Conservation (phyloP, 306 rosid genomes). For the Astragalus glycyphyllos region DNA sequence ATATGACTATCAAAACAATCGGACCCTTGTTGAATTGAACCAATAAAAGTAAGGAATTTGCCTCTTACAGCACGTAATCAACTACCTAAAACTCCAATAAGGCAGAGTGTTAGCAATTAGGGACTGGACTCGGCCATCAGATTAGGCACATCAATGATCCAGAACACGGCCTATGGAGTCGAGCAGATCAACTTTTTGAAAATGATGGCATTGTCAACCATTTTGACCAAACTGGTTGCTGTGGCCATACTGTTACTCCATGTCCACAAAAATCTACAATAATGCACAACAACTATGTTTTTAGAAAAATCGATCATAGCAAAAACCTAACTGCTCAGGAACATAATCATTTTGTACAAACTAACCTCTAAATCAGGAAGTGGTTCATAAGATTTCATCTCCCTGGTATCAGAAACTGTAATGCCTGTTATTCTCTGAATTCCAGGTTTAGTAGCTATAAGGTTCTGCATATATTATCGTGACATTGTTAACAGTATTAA, state of each 20-base stretch:
- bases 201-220: slow-evolving; percentile 15
- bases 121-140: slow-evolving; percentile 36
- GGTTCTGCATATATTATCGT: slow-evolving; percentile 65
- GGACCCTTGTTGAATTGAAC: slow-evolving; percentile 1
- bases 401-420: slow-evolving; percentile 71
- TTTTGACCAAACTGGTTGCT: slow-evolving; percentile 28
- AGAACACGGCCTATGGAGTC: slow-evolving; percentile 16
- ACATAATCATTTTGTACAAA: slow-evolving; percentile 29
- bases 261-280: slow-evolving; percentile 84
- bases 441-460: slow-evolving; percentile 91
- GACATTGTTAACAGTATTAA: slow-evolving; percentile 24
- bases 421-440: slow-evolving; percentile 90
- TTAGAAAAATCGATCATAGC: slow-evolving; percentile 1
- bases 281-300: slow-evolving; percentile 1
- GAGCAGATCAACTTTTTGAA: slow-evolving; percentile 34
- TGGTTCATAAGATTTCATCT: slow-evolving; percentile 78
- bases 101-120: slow-evolving; percentile 15
- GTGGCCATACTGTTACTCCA: slow-evolving; percentile 52
- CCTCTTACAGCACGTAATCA: slow-evolving; percentile 27
- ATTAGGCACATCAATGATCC: slow-evolving; percentile 28
- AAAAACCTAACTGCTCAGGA: slow-evolving; percentile 22
- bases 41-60: slow-evolving; percentile 25
- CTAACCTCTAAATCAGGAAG: slow-evolving; percentile 89
- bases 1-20: slow-evolving; percentile 33
- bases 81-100: slow-evolving; percentile 29